Evolutionary conservation across 345 rosid species (phyloP), one percentile per base, ranked within the genome.

Genomic region (Erysimum cheiranthoides): DNA sequence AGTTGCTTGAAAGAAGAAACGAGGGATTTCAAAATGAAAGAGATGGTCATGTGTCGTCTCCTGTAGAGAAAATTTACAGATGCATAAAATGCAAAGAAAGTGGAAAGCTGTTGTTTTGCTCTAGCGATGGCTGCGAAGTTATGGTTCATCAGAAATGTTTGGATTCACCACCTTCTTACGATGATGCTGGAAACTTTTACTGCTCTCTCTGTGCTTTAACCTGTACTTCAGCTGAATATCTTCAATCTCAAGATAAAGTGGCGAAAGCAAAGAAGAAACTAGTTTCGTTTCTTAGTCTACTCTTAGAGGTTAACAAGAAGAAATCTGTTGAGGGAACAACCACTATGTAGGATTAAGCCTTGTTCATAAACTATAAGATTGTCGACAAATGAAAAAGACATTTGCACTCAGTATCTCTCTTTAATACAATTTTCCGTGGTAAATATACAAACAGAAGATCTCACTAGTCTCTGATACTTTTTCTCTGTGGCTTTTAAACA

Each of bases 131-230:
- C 4, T 88, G 96, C 38, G 30, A 82, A 4, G 59, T 85, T 30
- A 80, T 81, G 54, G 69, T 85, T 69, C 91, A 90, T 59, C 80
- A 75, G 47, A 75, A 73, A 34, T 84, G 89, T 71, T 35, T 75
- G 31, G 50, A 35, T 45, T 6, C 54, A 10, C 61, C 66, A 12
- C 81, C 83, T 51, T 39, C 61, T n/a, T 84, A 78, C 43, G 86
- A 88, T 70, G 77, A 80, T 5, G 60, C 42, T 36, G 96, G 87
- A 8, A 84, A 76, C 7, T 90, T 85, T 73, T 85, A 77, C 74
- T 86, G 96, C 66, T 88, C 86, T 51, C 83, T 50, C 17, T 88
- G 93, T 77, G 57, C 43, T 66, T 12, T 40, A 2, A 36, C 30
- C 0, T 17, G 35, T 73, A 32, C 5, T 42, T 52, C 74, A 21